Base-by-base conservation (phyloP, 306 rosid species). In the Rubus idaeus region DNA sequence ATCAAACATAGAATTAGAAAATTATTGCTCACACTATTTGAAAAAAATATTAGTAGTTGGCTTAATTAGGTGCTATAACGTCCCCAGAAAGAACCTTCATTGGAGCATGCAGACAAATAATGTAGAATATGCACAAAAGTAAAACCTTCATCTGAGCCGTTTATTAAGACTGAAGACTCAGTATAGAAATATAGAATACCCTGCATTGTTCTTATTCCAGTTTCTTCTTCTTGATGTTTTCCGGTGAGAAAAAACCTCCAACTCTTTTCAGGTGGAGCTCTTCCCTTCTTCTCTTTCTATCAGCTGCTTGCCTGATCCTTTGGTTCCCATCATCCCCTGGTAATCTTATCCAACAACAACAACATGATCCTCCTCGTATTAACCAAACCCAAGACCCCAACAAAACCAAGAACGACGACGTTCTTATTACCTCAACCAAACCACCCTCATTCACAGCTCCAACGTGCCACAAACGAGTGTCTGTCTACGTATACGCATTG, bases 401-500 rank as follows among this genome's bases (percentile, higher is more conserved):
- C 62, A 35, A 44, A 20, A 2, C 4, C 64, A 10, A 46, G 6
- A 16, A 68, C 56, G 8, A 57, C 41, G 41, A 11, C 56, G 30
- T 10, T n/a, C 0, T 13, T 5, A 58, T 23, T 7, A 17, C 0
- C 20, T 64, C 16, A 21, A 20, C 30, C 11, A 64, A 69, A 41
- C 9, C 61, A 37, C 8, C 21, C 14, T 6, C 35, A 30, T 30
- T 3, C 14, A 9, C 39, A 21, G 75, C 3, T 3, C 60, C 85
- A 41, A 79, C 80, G 14, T 91, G 98, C 77, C 16, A 73, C 30
- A 85, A 81, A 45, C 20, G 63, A 49, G 52, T 72, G 0, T 83
- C 81, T 0, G 82, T 94, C 78, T 94, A 87, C 55, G 84, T 94
- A 39, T 83, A 91, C 88, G 37, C 82, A 8, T 75, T 94, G 55